Conservation (phyloP, 1,284 basidiomycete species). For the Moesziomyces sp. region DNA sequence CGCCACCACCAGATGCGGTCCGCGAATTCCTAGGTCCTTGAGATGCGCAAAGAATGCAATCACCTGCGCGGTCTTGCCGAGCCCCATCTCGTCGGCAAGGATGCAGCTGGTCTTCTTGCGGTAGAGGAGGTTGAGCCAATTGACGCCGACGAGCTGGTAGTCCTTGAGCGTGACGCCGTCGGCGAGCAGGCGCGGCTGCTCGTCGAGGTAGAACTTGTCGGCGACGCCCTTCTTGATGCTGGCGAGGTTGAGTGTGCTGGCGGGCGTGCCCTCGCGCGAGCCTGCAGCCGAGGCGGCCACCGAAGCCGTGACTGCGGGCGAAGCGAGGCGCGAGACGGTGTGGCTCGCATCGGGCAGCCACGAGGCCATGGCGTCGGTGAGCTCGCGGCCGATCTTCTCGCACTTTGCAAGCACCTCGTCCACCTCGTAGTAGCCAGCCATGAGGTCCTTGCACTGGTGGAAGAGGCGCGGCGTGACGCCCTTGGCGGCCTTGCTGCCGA, state of each 20-base stretch:
- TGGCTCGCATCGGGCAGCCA: constrained; percentile 73
- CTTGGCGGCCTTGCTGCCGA: constrained; percentile 85
- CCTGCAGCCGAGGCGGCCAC: constrained; percentile 28
- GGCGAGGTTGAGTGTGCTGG: constrained; percentile 49
- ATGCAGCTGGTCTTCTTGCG: constrained; percentile 87
- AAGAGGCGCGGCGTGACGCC: constrained; percentile 91
- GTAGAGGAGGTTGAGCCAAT: constrained; percentile 93
- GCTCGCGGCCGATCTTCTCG: constrained; percentile 79
- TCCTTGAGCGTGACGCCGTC: constrained; percentile 85
- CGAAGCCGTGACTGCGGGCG: constrained; percentile 24
- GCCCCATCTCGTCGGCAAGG: constrained; percentile 81
- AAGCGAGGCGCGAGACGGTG: constrained; percentile 50
- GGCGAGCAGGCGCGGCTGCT: constrained; percentile 80
- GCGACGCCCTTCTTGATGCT: constrained; percentile 45
- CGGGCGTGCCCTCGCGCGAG: constrained; percentile 36
- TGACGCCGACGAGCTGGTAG: constrained; percentile 96
- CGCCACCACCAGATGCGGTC: constrained; percentile 93
- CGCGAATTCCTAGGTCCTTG: constrained; percentile 78
- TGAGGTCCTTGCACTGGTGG: constrained; percentile 87
- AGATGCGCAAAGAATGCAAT: constrained; percentile 94
- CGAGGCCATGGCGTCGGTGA: constrained; percentile 77
- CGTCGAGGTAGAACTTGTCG: constrained; percentile 72
- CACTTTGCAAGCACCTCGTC: constrained; percentile 89
- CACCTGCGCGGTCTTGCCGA: constrained; percentile 98
- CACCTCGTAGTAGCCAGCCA: constrained; percentile 86